phyloP scores from a whole-genome alignment of 192 early-diverging fungal genomes.

The Cetraspora pellucida region DNA sequence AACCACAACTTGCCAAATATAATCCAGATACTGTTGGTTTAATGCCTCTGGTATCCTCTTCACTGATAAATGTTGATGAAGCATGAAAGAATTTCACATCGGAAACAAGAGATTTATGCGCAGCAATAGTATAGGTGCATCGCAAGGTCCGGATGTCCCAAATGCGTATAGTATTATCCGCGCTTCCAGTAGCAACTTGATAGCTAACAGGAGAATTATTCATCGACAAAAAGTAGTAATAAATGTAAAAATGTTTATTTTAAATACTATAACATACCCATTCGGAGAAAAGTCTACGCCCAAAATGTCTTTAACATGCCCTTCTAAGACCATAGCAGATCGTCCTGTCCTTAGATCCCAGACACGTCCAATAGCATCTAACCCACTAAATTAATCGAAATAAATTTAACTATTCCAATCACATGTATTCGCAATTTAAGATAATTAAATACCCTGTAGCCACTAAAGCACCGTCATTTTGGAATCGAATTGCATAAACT shows the following conservation, averaged over 20 bases:
- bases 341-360: constrained; percentile 96
- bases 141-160: constrained; percentile 88
- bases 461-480: constrained; percentile 86
- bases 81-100: constrained; percentile 72
- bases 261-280: constrained; percentile 45
- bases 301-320: constrained; percentile 90
- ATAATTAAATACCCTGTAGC: constrained; percentile 73
- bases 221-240: background rate
- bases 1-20: constrained; percentile 78
- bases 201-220: constrained; percentile 47
- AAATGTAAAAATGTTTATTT: background rate
- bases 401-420: background rate
- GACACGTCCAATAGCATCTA: constrained; percentile 91
- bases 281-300: constrained; percentile 91
- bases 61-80: constrained; percentile 36
- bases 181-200: constrained; percentile 88
- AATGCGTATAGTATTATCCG: constrained; percentile 88
- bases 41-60: constrained; percentile 34
- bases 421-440: background rate
- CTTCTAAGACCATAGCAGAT: constrained; percentile 83
- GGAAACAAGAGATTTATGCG: constrained; percentile 88
- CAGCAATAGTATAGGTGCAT: constrained; percentile 82
- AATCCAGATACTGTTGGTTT: constrained; percentile 60
- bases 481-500: constrained; percentile 91
- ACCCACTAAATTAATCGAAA: constrained; percentile 55